phyloP scores from a whole-genome alignment of 1,284 basidiomycete species.

The Puccinia triticina region DNA sequence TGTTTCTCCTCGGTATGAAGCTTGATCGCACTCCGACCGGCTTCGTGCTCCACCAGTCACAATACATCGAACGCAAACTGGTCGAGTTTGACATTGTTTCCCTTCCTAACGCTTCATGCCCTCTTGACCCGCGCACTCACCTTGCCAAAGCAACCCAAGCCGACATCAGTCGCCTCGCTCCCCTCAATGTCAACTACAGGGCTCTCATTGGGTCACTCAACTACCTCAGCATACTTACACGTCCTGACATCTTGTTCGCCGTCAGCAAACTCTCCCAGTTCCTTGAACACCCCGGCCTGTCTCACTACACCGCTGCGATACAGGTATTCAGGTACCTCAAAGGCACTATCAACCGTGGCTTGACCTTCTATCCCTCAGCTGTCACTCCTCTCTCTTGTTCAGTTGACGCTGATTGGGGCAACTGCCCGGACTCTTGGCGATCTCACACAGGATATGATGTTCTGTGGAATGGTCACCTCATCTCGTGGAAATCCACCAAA shows the following conservation, averaged over 20 bases:
- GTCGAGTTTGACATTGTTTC: background rate
- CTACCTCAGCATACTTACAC: background rate
- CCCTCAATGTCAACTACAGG: background rate
- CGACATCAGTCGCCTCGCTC: background rate
- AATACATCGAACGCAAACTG: background rate
- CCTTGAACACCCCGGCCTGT: background rate
- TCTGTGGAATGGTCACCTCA: background rate
- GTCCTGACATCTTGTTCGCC: background rate
- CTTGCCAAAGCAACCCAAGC: slow-evolving; percentile 39
- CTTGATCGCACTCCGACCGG: background rate
- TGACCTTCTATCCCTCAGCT: background rate
- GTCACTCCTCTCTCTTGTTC: background rate
- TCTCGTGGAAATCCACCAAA: slow-evolving; percentile 1
- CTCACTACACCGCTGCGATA: background rate
- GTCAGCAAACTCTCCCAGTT: background rate
- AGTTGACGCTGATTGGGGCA: background rate
- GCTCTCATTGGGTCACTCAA: background rate
- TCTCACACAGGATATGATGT: background rate
- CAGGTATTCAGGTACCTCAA: background rate
- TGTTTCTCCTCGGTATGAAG: background rate
- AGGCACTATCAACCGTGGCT: background rate
- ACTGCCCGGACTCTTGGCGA: background rate
- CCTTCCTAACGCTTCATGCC: background rate
- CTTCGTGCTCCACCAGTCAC: background rate
- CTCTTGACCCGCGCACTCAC: slow-evolving; percentile 69